Evolutionary conservation across 257 asterid genomes (phyloP), one percentile per base, ranked within the genome.

Genomic region (Marsdenia floribunda): DNA sequence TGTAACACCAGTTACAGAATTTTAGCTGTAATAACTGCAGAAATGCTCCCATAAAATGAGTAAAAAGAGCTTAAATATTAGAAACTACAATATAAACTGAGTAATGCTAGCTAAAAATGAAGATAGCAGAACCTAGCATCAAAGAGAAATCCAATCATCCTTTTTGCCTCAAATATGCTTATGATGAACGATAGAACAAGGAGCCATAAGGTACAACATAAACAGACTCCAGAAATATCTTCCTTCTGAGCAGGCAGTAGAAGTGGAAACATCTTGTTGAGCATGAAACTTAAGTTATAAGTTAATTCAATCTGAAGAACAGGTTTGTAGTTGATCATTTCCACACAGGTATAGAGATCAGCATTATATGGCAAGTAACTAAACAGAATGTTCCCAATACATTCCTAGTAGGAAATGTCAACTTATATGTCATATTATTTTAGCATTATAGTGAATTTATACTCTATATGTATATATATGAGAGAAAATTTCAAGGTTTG

Each of bases 1-100:
- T 92, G 96, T 75, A 88, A 83, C 80, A 88, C 79, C 86, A 78
- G 79, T 83, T 80, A 84, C 77, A 69, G 82, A 84, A 82, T 81
- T 86, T 87, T 88, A 89, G 94, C 81, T 74, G 80, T 80, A 75
- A 66, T 82, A 76, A 82, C 90, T 84, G 85, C 86, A 80, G 64
- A 79, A 75, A 73, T 79, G 79, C 88, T 84, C 79, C 75, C 66
- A 76, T 61, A 82, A 82, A 77, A 78, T 77, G 77, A 81, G 84
- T 81, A 79, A 74, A 66, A 47, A 55, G 22, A 47, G 10, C 73
- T 16, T 42, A 52, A 73, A 19, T 19, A 29, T 14, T 3, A 73
- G 63, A 68, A 22, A 9, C 29, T 59, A 49, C 73, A 78, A 60
- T 14, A 75, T 59, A 70, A 72, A 13, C 6, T 13, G 21, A 21